These are phyloP conservation scores for Hemisphaericaspora lyxosophila DNA, from an alignment of 1,139 yeast genomes.

Conservation along the genomic window DNA sequence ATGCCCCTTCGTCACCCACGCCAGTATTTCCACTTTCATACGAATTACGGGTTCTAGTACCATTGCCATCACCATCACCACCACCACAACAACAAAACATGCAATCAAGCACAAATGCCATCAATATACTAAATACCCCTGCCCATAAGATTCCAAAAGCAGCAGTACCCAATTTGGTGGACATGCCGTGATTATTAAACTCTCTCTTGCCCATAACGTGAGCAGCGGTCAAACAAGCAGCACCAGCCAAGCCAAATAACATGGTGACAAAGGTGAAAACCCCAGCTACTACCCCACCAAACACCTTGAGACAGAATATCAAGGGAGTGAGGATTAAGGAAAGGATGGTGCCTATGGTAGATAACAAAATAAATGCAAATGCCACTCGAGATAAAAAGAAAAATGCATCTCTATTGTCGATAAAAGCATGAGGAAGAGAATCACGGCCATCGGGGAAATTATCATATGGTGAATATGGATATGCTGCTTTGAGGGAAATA, in stretches of 20 bases:
- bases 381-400: conserved; percentile 67
- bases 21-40: conserved; percentile 3
- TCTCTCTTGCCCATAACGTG: conserved; percentile 60
- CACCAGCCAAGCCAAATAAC: conserved; percentile 55
- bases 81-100: conserved; percentile 1
- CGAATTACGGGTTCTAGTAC: not conserved
- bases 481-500: conserved; percentile 51
- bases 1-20: not conserved
- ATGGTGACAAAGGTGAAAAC: conserved; percentile 40
- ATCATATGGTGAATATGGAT: conserved; percentile 63
- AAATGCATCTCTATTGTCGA: conserved; percentile 45
- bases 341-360: conserved; percentile 54
- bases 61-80: too few species aligned
- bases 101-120: conserved; percentile 9
- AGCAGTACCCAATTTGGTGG: conserved; percentile 55
- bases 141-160: conserved; percentile 65
- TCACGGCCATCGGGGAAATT: conserved; percentile 44
- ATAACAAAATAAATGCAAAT: conserved; percentile 66
- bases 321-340: conserved; percentile 32
- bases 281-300: conserved; percentile 26
- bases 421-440: conserved; percentile 51
- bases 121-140: conserved; percentile 14
- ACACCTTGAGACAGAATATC: conserved; percentile 15
- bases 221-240: conserved; percentile 64
- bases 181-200: conserved; percentile 48